These are phyloP conservation scores for Scedosporium dehoogii DNA, from an alignment of 2,329 filamentous ascomycete genomes.

Conservation along the genomic window DNA sequence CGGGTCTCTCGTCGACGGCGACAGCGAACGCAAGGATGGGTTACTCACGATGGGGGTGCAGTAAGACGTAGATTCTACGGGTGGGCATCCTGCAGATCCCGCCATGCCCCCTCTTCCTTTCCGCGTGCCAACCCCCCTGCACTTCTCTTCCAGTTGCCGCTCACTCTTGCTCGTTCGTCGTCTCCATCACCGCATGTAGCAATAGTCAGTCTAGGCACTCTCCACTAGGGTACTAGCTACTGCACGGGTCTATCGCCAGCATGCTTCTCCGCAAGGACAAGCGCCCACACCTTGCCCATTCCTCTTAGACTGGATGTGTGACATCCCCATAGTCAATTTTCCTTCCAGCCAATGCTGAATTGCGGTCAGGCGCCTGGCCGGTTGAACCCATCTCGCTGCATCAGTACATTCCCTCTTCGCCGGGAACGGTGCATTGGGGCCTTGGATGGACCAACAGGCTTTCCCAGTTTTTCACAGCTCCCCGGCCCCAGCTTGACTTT, in stretches of 20 bases:
- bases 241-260: background rate
- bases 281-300: slow-evolving; percentile 17
- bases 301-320: slow-evolving; percentile 10
- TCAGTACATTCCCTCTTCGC: background rate
- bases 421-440: background rate
- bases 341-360: slow-evolving; percentile 15
- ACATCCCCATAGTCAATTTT: slow-evolving; percentile 29
- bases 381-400: background rate
- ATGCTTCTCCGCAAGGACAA: slow-evolving; percentile 14
- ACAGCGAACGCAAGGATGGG: background rate
- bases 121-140: background rate
- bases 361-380: slow-evolving; percentile 5
- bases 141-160: slow-evolving; percentile 9
- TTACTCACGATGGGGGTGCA: background rate
- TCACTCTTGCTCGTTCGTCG: slow-evolving; percentile 13
- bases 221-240: no score
- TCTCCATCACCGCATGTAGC: slow-evolving; percentile 4
- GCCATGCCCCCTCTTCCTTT: background rate
- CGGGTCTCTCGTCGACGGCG: background rate
- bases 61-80: background rate
- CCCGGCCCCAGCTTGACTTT: background rate
- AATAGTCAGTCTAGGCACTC: no score
- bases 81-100: slow-evolving; percentile 7
- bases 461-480: background rate
- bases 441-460: background rate